Conservation (phyloP, 768 basidiomycete species). For the Boletus sp. region DNA sequence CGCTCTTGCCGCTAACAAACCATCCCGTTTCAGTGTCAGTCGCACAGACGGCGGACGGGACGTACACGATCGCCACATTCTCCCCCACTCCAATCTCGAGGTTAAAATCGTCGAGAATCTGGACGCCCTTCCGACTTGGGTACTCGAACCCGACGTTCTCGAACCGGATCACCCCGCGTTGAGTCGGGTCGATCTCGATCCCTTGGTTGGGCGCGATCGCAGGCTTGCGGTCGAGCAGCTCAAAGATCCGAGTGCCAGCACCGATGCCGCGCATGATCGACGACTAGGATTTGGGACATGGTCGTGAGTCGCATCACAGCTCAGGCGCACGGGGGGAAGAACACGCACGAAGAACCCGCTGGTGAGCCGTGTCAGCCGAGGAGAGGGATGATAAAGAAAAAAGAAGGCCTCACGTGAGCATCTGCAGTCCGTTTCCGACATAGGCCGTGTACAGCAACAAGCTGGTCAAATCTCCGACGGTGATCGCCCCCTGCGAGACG, state of each 20-base stretch:
- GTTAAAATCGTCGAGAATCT: conserved; percentile 80
- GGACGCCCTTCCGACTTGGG: conserved; percentile 78
- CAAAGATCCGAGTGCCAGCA: conserved; percentile 91
- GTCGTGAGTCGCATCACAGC: neutral
- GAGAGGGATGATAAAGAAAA: neutral
- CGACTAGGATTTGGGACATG: conserved; percentile 47
- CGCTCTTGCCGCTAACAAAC: conserved; percentile 73
- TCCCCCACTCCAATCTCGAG: conserved; percentile 81
- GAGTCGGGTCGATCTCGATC: conserved; percentile 47
- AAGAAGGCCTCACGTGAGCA: conserved; percentile 60
- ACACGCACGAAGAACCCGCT: conserved; percentile 41
- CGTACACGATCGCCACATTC: conserved; percentile 90
- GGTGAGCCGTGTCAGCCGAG: conserved; percentile 1
- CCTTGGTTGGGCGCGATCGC: conserved; percentile 69
- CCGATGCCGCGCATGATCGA: conserved; percentile 98
- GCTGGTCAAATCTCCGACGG: conserved; percentile 89
- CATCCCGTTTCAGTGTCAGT: neutral
- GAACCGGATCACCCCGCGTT: conserved; percentile 74
- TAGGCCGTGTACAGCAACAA: conserved; percentile 89
- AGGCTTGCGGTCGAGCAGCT: conserved; percentile 80
- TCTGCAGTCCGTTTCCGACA: conserved; percentile 76
- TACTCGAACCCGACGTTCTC: conserved; percentile 87
- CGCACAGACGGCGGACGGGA: conserved; percentile 7
- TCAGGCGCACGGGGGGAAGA: neutral
- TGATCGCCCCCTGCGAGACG: conserved; percentile 83